Base-by-base conservation (phyloP, 345 rosid species). In the Durio zibethinus region DNA sequence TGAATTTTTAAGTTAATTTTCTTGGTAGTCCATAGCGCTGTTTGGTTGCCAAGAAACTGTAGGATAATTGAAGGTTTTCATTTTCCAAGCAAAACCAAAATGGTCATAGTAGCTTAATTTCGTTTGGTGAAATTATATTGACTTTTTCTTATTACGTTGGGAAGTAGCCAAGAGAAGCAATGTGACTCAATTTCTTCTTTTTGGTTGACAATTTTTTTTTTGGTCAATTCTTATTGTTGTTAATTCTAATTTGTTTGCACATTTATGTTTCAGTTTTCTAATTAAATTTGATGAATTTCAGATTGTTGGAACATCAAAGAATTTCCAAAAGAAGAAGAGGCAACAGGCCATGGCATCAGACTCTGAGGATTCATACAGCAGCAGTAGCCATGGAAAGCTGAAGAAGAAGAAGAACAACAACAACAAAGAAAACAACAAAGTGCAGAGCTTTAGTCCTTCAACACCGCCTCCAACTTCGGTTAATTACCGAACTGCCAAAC, bases 351-450 rank as follows among this genome's bases (percentile, higher is more conserved):
- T 76, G 82, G 86, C 83, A 29, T 90, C 93, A 0, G 97, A 92
- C 60, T 93, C 97, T 0, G 93, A 91, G 80, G 97, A 92, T 45
- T 93, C 98, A 0, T 89, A 89, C 81, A 90, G 97, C 80, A 85
- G 88, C 81, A 83, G 83, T 57, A 69, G n/a, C 77, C 77, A 86
- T 75, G 87, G 86, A 25, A 84, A 71, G 71, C 71, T 43, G 70
- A 83, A 66, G 80, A 80, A 80, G 77, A 85, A 67, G 15, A 53
- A 81, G 64, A 78, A 76, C 70, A 56, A n/a, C n/a, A n/a, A 69
- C 8, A 68, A 52, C 75, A 77, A 77, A 72, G 73, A 33, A 43
- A 84, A 61, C 64, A 81, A 6, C 79, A 87, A 75, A 76, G 60
- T 78, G 48, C 91, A 84, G 57, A 91, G 93, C 81, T 93, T 94